Evolutionary conservation across 306 rosid genomes (phyloP).

Genomic region (Luffa aegyptiaca): DNA sequence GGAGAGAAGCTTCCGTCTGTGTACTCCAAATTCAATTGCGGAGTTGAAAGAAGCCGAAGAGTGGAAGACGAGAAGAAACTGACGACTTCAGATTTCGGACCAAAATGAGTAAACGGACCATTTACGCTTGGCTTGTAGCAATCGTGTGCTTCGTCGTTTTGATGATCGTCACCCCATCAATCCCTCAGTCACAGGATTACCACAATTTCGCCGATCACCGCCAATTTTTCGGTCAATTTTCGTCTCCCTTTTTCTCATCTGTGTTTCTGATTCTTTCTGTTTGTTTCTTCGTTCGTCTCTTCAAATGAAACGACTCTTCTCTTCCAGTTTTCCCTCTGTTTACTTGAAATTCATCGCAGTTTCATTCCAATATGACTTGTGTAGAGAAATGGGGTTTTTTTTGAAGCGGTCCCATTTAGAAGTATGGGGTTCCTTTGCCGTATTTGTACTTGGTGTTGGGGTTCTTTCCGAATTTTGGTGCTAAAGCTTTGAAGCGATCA

Average conservation of each 20-base stretch:
- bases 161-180: conserved; percentile 68
- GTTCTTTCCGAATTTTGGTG: not conserved
- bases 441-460: not conserved
- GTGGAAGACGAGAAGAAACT: not conserved
- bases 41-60: not conserved
- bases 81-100: not conserved
- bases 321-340: not conserved
- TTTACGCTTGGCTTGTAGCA: conserved; percentile 43
- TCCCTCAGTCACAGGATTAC: conserved; percentile 71
- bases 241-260: not conserved
- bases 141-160: conserved; percentile 47
- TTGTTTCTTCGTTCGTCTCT: not conserved
- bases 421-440: not conserved
- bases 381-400: not conserved
- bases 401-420: not conserved
- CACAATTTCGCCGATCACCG: conserved; percentile 86
- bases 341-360: not conserved
- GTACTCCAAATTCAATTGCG: not conserved
- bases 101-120: conserved; percentile 37
- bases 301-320: not conserved
- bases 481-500: not conserved
- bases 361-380: not conserved
- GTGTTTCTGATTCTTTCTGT: not conserved
- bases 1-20: not conserved
- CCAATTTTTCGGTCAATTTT: conserved; percentile 44